Evolutionary conservation across 139 green algal genomes (phyloP).

Genomic region (Gonium pectorale): DNA sequence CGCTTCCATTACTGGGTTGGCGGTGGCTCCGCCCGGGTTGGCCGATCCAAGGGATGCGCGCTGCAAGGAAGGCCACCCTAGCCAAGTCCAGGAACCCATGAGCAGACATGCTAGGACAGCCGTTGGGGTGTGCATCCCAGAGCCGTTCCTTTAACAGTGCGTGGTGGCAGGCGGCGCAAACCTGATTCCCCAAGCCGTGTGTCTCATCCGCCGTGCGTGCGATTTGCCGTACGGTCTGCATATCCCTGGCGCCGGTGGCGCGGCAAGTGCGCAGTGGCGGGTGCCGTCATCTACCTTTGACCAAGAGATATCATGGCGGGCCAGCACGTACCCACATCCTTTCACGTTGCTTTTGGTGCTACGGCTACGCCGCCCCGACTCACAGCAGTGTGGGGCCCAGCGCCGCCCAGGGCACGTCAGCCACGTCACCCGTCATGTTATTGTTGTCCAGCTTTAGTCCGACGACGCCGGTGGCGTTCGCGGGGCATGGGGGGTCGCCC

Average conservation of each 20-base stretch:
- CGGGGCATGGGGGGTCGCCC: neutral
- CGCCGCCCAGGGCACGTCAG: neutral
- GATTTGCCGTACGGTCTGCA: neutral
- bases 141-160: too few species aligned
- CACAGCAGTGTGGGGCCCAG: conserved; percentile 15
- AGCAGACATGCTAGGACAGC: neutral
- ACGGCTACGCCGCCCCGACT: neutral
- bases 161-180: too few species aligned
- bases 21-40: neutral
- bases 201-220: neutral
- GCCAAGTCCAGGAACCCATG: neutral
- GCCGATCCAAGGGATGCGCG: neutral
- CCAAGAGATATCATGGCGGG: neutral
- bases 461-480: neutral
- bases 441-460: neutral
- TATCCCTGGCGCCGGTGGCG: too few species aligned
- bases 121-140: too few species aligned
- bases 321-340: neutral
- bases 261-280: too few species aligned
- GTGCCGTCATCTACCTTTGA: neutral
- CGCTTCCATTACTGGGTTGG: too few species aligned
- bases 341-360: neutral
- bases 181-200: neutral
- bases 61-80: neutral
- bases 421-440: conserved; percentile 19